Evolutionary conservation across 768 basidiomycete genomes (phyloP).

Genomic region (Cantharellus anzutake): DNA sequence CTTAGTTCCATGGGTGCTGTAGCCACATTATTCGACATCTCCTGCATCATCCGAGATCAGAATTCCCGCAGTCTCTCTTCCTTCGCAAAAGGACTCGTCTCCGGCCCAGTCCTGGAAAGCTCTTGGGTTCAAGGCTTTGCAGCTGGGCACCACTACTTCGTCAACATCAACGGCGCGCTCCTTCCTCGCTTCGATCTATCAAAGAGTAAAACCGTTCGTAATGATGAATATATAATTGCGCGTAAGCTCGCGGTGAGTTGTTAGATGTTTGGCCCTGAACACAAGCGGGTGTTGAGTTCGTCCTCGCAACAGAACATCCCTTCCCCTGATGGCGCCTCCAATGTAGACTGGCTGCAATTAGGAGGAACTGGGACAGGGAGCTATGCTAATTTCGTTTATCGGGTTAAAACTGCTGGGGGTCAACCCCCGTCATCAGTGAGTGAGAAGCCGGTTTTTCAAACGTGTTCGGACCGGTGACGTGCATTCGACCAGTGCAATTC

Average conservation of each 20-base stretch:
- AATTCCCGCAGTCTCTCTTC: slow-evolving; percentile 9
- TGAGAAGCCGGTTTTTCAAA: not conserved
- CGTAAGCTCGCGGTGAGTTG: slow-evolving; percentile 19
- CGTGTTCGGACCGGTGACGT: not conserved
- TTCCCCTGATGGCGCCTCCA: slow-evolving; percentile 22
- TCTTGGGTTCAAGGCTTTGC: slow-evolving; percentile 9
- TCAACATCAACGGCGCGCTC: slow-evolving; percentile 22
- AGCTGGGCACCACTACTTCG: slow-evolving; percentile 39
- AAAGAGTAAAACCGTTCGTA: slow-evolving; percentile 20
- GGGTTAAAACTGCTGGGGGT: slow-evolving; percentile 17
- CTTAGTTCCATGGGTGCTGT: slow-evolving; percentile 25
- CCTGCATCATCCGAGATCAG: slow-evolving; percentile 12
- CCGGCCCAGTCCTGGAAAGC: not conserved
- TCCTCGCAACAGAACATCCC: slow-evolving; percentile 15
- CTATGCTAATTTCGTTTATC: slow-evolving; percentile 15
- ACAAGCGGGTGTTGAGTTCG: not conserved
- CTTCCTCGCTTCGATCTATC: slow-evolving; percentile 40
- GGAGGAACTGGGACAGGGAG: slow-evolving; percentile 12
- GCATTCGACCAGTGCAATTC: slow-evolving; percentile 3
- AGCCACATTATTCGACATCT: slow-evolving; percentile 18
- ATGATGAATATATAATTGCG: slow-evolving; percentile 29
- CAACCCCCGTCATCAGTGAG: slow-evolving; percentile 17
- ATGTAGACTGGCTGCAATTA: slow-evolving; percentile 33
- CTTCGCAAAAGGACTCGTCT: slow-evolving; percentile 6
- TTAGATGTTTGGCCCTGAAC: not conserved